A percentile compares a stretch with the other conserved stretches of the same genome.
Evolutionary conservation across 2,329 filamentous ascomycete species (phyloP).

Genomic region (Trichophyton mentagrophytes): DNA sequence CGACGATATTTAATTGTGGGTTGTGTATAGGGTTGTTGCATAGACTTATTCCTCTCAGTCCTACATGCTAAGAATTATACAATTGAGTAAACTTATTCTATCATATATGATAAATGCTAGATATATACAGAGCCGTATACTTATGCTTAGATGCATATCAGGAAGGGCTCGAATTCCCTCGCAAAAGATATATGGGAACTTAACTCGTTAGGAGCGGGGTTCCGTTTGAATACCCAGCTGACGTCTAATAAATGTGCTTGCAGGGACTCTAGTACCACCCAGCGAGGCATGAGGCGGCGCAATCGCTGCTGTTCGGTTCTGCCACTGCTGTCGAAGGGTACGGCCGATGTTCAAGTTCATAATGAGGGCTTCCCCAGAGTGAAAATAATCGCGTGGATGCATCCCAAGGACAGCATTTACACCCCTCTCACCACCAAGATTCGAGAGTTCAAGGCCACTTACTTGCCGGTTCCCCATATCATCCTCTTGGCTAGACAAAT

Average conservation of each 20-base stretch:
- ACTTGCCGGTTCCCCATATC: neutral
- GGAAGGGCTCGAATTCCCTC: neutral
- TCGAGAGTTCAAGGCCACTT: neutral
- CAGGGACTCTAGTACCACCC: constrained; percentile 23
- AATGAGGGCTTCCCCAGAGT: constrained; percentile 27
- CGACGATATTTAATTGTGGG: neutral
- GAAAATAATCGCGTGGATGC: constrained; percentile 29
- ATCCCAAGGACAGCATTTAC: constrained; percentile 3
- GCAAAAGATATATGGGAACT: neutral
- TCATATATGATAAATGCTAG: neutral
- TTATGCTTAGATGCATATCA: neutral
- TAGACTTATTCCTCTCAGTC: neutral
- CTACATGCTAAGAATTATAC: neutral
- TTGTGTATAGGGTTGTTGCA: neutral
- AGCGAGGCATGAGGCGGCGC: constrained; percentile 13
- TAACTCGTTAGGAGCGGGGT: neutral
- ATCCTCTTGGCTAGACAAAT: neutral
- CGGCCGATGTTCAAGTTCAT: constrained; percentile 26
- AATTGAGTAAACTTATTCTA: neutral
- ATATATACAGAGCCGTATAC: neutral
- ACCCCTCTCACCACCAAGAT: constrained; percentile 14
- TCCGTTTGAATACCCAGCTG: neutral
- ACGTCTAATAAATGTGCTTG: constrained; percentile 10
- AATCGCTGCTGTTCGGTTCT: constrained; percentile 17
- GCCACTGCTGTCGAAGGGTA: constrained; percentile 30